Evolutionary conservation across 2,329 filamentous ascomycete genomes (phyloP).

Genomic region (Cadophora malorum): DNA sequence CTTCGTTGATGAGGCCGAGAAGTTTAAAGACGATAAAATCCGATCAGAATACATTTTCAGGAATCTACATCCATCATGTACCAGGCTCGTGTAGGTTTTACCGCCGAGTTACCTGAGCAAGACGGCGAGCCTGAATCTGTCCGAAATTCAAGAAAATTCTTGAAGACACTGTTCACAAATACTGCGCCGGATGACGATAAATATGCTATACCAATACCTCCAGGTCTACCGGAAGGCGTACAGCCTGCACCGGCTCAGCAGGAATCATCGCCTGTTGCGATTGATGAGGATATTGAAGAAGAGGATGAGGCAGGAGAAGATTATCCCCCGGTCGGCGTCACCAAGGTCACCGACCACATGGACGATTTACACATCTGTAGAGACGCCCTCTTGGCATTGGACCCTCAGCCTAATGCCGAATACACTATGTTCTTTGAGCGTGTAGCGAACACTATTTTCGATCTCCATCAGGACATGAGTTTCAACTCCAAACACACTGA

Average conservation of each 20-base stretch:
- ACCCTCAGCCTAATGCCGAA: background rate
- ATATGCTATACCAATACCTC: background rate
- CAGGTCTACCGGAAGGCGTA: background rate
- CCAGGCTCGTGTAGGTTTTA: background rate
- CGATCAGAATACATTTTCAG: background rate
- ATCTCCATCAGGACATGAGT: background rate
- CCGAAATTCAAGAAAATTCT: background rate
- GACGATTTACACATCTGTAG: background rate
- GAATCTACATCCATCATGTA: slow-evolving; percentile 7
- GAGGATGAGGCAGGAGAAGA: background rate
- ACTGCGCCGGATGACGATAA: background rate
- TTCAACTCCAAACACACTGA: slow-evolving; percentile 5
- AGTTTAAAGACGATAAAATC: background rate
- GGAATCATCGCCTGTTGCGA: background rate
- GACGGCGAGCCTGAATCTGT: background rate
- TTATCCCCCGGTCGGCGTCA: background rate
- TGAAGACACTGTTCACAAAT: background rate
- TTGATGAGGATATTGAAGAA: background rate
- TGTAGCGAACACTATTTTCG: background rate
- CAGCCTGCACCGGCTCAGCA: background rate
- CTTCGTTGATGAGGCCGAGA: background rate
- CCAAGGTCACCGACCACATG: background rate
- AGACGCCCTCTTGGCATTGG: background rate
- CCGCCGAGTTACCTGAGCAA: background rate
- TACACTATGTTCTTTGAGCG: background rate